Evolutionary conservation across 2,329 filamentous ascomycete genomes (phyloP).

Genomic region (Phialophora tarda): DNA sequence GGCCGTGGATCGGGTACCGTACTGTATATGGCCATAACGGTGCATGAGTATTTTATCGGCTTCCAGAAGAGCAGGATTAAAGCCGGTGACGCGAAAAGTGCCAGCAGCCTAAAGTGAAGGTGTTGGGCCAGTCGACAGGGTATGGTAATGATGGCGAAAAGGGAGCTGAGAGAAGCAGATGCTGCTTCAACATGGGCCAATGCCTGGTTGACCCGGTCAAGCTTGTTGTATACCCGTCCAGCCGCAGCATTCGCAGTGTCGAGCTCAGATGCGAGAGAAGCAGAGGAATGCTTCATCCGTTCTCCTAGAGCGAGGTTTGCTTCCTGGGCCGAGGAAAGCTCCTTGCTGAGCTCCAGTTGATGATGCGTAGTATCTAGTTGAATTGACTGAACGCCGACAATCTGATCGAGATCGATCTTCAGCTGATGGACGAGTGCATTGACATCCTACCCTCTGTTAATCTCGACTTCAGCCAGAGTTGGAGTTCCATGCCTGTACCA

Average conservation of each 20-base stretch:
- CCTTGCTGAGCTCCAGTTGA: constrained; percentile 24
- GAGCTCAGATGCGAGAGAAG: constrained; percentile 28
- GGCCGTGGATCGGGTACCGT: background rate
- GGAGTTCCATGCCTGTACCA: constrained; percentile 19
- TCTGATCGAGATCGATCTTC: constrained; percentile 15
- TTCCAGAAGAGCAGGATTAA: constrained; percentile 27
- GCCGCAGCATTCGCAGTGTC: constrained; percentile 25
- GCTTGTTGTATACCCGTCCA: constrained; percentile 23
- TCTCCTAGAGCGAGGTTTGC: constrained; percentile 20
- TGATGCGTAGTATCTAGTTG: constrained; percentile 19
- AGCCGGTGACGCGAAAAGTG: constrained; percentile 22
- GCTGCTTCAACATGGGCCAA: constrained; percentile 29
- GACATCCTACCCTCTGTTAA: constrained; percentile 22
- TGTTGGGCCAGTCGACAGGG: constrained; percentile 21
- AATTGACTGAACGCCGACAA: constrained; percentile 15
- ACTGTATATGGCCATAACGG: constrained; percentile 30
- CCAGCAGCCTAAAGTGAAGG: constrained; percentile 30
- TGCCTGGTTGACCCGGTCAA: constrained; percentile 33
- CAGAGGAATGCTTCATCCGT: constrained; percentile 22
- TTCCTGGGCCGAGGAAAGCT: constrained; percentile 24
- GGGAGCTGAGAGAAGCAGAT: constrained; percentile 23
- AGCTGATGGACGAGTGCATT: constrained; percentile 20
- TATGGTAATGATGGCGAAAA: constrained; percentile 30
- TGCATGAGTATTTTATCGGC: constrained; percentile 27
- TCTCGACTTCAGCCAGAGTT: background rate